A percentile compares a stretch with the other conserved stretches of the same genome.
These are phyloP conservation scores for Dothideomycetes sp. DNA, from an alignment of 2,329 filamentous ascomycete genomes.

Conservation along the genomic window DNA sequence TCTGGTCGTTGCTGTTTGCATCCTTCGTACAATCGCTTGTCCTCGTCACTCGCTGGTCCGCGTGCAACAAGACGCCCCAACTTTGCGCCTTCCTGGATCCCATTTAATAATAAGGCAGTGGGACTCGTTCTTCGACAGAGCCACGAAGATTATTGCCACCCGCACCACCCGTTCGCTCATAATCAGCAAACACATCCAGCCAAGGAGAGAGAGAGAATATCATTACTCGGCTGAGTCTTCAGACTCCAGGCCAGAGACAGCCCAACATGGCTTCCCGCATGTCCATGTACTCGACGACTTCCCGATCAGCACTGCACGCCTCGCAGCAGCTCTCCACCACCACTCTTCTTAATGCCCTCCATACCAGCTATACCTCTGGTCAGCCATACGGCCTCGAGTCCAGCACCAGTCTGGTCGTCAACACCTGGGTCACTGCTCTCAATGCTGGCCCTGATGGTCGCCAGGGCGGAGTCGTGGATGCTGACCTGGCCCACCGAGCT, in stretches of 20 bases:
- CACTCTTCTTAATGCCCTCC: constrained; percentile 80
- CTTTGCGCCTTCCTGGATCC: no score
- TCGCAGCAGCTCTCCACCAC: constrained; percentile 81
- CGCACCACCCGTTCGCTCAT: no score
- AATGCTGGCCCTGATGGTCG: constrained; percentile 58
- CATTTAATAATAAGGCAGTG: no score
- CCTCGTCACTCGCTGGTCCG: background rate
- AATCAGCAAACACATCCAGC: background rate
- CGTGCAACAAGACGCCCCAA: no score
- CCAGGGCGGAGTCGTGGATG: constrained; percentile 68
- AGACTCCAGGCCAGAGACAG: background rate
- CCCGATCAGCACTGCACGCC: constrained; percentile 51
- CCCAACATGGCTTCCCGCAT: constrained; percentile 37
- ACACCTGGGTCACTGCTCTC: constrained; percentile 82
- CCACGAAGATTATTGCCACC: no score
- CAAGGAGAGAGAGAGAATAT: background rate
- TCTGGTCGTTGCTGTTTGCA: no score
- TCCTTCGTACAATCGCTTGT: background rate
- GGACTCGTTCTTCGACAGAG: no score
- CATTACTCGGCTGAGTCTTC: background rate
- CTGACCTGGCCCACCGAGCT: constrained; percentile 63
- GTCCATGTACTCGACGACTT: constrained; percentile 51
- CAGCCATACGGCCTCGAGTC: constrained; percentile 82
- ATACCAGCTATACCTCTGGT: constrained; percentile 74
- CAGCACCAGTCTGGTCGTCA: constrained; percentile 83